A percentile compares a stretch with the other conserved stretches of the same genome.
Conservation (phyloP, 2,329 filamentous ascomycete species). For the Penicillium sp. region DNA sequence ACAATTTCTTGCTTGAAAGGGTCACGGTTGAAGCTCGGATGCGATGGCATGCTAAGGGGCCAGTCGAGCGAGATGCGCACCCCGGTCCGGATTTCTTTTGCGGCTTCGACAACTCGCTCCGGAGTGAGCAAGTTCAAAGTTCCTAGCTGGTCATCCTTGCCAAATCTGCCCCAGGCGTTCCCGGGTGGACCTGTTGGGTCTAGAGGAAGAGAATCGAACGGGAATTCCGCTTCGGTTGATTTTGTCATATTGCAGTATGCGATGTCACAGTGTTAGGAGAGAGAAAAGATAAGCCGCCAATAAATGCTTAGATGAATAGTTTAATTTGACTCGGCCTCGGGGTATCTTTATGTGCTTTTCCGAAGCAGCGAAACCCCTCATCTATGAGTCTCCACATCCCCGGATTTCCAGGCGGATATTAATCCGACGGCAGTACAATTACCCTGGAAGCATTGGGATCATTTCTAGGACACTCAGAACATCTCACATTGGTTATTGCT, state of each 20-base stretch:
- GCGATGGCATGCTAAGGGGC: conserved; percentile 25
- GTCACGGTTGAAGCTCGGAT: conserved; percentile 26
- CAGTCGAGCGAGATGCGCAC: conserved; percentile 28
- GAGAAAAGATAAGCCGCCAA: not conserved
- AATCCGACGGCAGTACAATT: not conserved
- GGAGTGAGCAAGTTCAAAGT: conserved; percentile 57
- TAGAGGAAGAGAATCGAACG: conserved; percentile 22
- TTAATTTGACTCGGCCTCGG: not conserved
- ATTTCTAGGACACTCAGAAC: not conserved
- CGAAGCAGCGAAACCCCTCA: not conserved
- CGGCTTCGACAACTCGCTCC: conserved; percentile 42
- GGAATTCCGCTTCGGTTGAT: not conserved
- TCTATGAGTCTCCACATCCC: not conserved
- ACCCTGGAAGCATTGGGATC: not conserved
- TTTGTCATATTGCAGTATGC: not conserved
- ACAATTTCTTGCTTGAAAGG: conserved; percentile 25
- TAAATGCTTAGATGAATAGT: not conserved
- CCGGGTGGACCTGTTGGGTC: conserved; percentile 46
- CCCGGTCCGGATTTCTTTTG: conserved; percentile 44
- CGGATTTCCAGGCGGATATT: not conserved
- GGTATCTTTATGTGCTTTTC: not conserved
- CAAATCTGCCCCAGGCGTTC: conserved; percentile 60
- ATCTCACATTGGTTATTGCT: not conserved
- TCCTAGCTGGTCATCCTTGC: conserved; percentile 53
- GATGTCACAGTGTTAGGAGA: not conserved